Percentiles rank a stretch among this genome's conserved stretches.
Evolutionary conservation across 2,329 filamentous ascomycete species (phyloP).

Genomic region (Aschersonia sp.): DNA sequence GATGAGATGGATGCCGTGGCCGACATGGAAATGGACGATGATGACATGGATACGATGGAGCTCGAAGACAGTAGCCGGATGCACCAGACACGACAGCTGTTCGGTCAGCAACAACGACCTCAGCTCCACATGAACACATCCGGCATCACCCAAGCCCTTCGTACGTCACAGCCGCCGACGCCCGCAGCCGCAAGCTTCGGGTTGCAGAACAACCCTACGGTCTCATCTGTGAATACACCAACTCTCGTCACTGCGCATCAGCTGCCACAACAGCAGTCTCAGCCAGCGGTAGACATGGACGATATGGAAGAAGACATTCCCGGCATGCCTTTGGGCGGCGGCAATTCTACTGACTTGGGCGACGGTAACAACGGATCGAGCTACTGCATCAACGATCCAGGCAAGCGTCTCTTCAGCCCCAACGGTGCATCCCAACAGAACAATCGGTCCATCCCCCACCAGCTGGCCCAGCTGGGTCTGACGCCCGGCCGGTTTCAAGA

Average conservation of each 20-base stretch:
- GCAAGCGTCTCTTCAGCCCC: conserved; percentile 82
- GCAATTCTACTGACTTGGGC: conserved; percentile 32
- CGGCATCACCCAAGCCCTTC: conserved; percentile 60
- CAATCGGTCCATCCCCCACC: conserved; percentile 50
- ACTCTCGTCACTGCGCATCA: conserved; percentile 73
- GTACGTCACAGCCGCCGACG: conserved; percentile 74
- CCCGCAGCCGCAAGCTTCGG: conserved; percentile 64
- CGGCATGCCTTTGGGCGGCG: conserved; percentile 46
- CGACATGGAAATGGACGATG: conserved; percentile 70
- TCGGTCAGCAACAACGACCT: conserved; percentile 48
- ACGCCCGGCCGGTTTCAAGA: conserved; percentile 66
- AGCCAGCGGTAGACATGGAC: conserved; percentile 34
- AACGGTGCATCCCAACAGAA: conserved; percentile 56
- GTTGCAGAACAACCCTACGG: conserved; percentile 84
- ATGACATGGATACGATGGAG: conserved; percentile 33
- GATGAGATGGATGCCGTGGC: conserved; percentile 74
- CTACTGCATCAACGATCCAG: conserved; percentile 77
- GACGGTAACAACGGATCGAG: conserved; percentile 38
- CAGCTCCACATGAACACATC: conserved; percentile 73
- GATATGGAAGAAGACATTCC: conserved; percentile 65
- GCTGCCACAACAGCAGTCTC: conserved; percentile 43
- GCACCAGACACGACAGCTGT: conserved; percentile 55
- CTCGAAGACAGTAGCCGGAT: conserved; percentile 48
- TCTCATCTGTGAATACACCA: conserved; percentile 93
- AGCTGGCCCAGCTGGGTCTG: conserved; percentile 58